These are phyloP conservation scores for Cyclotella kingstonii DNA, from an alignment of 108 stramenopile species.

Conservation along the genomic window DNA sequence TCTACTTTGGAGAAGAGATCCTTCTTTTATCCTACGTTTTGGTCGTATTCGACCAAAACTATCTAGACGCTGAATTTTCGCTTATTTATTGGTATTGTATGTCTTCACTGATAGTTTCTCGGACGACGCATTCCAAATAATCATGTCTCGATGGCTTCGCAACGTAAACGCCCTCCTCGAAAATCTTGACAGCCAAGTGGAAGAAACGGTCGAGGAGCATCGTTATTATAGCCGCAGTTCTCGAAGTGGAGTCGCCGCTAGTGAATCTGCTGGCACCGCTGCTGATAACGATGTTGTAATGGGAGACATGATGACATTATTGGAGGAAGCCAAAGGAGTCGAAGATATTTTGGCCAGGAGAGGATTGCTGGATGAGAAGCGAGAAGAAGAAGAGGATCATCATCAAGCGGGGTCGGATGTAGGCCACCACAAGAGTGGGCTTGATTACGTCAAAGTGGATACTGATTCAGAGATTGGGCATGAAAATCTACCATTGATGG, in stretches of 20 bases:
- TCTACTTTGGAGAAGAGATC: too few species aligned
- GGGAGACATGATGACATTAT: neutral
- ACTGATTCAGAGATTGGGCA: too few species aligned
- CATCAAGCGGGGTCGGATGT: constrained; percentile 2
- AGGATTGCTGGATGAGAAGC: constrained; percentile 25
- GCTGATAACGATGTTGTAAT: constrained; percentile 11
- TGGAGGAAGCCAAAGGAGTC: constrained; percentile 17
- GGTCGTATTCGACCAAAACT: too few species aligned
- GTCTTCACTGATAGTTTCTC: too few species aligned
- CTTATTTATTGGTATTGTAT: too few species aligned
- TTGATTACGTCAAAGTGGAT: too few species aligned
- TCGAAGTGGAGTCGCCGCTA: neutral
- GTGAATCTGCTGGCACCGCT: neutral
- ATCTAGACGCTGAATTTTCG: too few species aligned
- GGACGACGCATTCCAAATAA: too few species aligned
- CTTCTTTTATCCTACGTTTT: too few species aligned
- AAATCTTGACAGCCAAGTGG: constrained; percentile 70
- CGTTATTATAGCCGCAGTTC: constrained; percentile 7
- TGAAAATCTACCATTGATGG: too few species aligned
- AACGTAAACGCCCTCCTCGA: constrained; percentile 80
- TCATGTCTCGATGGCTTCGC: constrained; percentile 77
- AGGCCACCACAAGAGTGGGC: too few species aligned
- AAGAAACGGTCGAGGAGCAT: constrained; percentile 64
- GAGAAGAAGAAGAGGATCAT: constrained; percentile 2
- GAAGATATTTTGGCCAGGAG: constrained; percentile 41